A percentile compares a stretch with the other conserved stretches of the same genome.
These are phyloP conservation scores for Paramecium sexaurelia DNA, from an alignment of 73 alveolate genomes.

Conservation along the genomic window DNA sequence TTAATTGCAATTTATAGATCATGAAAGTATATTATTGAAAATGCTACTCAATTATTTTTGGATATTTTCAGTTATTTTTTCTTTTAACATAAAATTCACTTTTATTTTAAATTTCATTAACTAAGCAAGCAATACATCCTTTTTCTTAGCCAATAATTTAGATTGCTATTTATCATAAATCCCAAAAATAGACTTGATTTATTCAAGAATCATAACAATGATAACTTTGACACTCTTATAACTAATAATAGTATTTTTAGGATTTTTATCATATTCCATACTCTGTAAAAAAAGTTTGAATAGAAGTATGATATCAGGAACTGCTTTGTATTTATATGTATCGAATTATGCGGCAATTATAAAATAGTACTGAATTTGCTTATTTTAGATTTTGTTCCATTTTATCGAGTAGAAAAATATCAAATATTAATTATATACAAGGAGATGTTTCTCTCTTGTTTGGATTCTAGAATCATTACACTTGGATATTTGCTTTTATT, in stretches of 20 bases:
- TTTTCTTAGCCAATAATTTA: background rate
- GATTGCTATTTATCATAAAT: background rate
- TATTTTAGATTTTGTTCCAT: background rate
- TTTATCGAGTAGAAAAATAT: background rate
- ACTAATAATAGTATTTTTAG: background rate
- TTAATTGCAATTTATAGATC: background rate
- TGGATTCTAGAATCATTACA: background rate
- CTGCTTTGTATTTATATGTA: background rate
- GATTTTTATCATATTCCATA: background rate
- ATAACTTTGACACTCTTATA: background rate
- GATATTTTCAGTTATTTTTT: background rate
- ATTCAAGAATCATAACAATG: background rate
- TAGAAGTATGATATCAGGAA: background rate
- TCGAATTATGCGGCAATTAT: background rate
- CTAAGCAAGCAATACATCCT: background rate
- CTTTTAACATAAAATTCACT: background rate
- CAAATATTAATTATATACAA: background rate
- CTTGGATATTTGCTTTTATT: background rate
- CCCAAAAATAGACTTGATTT: background rate
- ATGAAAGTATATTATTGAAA: background rate
- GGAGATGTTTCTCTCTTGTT: background rate
- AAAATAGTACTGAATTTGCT: background rate
- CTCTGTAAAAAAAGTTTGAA: background rate
- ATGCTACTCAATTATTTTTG: background rate
- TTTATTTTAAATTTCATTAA: background rate